phyloP scores from a whole-genome alignment of 1,284 basidiomycete species.

The Cryptococcus jaspeensis region DNA sequence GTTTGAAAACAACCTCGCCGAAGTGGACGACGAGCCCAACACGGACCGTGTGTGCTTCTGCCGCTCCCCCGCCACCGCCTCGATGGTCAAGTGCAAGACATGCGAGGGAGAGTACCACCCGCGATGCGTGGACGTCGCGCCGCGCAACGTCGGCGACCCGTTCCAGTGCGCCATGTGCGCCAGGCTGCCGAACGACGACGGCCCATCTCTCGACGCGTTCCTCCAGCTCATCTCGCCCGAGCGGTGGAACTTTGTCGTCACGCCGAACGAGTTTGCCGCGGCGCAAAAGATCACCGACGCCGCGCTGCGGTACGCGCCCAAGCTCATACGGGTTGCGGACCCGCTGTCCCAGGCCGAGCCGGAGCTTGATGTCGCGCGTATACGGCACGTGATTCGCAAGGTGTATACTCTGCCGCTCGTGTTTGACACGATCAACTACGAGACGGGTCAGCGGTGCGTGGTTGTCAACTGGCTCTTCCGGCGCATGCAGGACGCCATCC shows the following conservation, averaged over 20 bases:
- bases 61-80: slow-evolving; percentile 14
- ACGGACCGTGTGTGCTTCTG: slow-evolving; percentile 35
- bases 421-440: slow-evolving; percentile 26
- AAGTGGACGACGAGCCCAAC: slow-evolving; percentile 33
- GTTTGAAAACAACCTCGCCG: slow-evolving; percentile 29
- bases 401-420: slow-evolving; percentile 37
- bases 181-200: slow-evolving; percentile 27
- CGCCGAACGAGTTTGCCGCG: slow-evolving; percentile 24
- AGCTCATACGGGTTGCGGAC: slow-evolving; percentile 25
- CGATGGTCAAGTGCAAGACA: slow-evolving; percentile 35
- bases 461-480: slow-evolving; percentile 37
- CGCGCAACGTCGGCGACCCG: slow-evolving; percentile 21
- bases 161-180: slow-evolving; percentile 46
- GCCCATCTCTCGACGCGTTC: slow-evolving; percentile 31
- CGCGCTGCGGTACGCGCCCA: slow-evolving; percentile 21
- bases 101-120: slow-evolving; percentile 42
- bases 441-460: slow-evolving; percentile 23
- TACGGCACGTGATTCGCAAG: slow-evolving; percentile 38
- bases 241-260: slow-evolving; percentile 33
- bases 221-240: slow-evolving; percentile 17
- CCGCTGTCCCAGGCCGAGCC: slow-evolving; percentile 17
- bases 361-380: slow-evolving; percentile 12
- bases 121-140: slow-evolving; percentile 32
- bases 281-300: slow-evolving; percentile 23
- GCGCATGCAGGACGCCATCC: slow-evolving; percentile 29